phyloP scores from a whole-genome alignment of 306 rosid genomes.

The Sechiopsis laciniata region DNA sequence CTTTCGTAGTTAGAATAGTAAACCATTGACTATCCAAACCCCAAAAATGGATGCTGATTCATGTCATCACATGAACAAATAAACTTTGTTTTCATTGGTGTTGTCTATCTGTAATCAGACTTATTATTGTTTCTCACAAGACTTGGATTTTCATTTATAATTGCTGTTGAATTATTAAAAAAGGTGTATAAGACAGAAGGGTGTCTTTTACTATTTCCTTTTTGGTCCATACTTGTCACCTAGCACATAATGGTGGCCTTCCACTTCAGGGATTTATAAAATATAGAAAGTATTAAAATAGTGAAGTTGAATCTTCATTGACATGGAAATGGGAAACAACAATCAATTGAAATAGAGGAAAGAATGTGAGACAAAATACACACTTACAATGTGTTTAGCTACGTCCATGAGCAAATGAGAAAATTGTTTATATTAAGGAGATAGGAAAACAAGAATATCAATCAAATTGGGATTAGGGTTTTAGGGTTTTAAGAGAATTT shows the following conservation, averaged over 20 bases:
- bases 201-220: background rate
- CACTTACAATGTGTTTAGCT: too few species aligned
- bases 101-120: conserved; percentile 4
- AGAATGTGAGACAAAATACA: too few species aligned
- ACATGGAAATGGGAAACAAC: background rate
- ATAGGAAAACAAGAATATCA: too few species aligned
- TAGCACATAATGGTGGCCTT: conserved; percentile 9
- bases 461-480: too few species aligned
- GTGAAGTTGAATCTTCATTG: background rate
- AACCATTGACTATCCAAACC: background rate
- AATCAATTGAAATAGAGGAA: too few species aligned
- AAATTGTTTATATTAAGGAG: too few species aligned
- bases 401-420: too few species aligned
- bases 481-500: too few species aligned
- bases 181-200: conserved; percentile 4
- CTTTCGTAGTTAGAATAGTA: background rate
- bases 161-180: conserved; percentile 12
- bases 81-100: conserved; percentile 11
- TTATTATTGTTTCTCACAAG: background rate
- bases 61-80: background rate
- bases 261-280: conserved; percentile 6
- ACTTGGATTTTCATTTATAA: background rate
- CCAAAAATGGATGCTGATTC: conserved; percentile 9
- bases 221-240: conserved; percentile 12
- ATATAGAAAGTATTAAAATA: background rate